Evolutionary conservation across 495 filamentous ascomycete genomes (phyloP).

Genomic region (Neohortaea acidophila): DNA sequence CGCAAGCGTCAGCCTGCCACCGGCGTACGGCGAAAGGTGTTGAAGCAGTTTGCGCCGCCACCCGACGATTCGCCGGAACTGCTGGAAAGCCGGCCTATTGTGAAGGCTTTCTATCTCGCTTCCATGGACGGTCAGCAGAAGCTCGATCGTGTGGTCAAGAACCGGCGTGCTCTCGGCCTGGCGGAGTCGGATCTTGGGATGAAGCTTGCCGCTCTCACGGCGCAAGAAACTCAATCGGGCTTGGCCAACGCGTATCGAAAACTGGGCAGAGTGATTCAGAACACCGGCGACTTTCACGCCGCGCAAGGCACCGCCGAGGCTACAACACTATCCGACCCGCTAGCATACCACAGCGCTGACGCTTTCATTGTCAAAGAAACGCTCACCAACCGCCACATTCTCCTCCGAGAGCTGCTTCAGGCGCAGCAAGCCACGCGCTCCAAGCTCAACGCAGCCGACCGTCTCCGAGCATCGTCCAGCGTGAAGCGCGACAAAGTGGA

Average conservation of each 20-base stretch:
- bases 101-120: constrained; percentile 91
- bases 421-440: constrained; percentile 67
- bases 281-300: constrained; percentile 87
- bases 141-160: constrained; percentile 84
- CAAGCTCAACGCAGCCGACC: constrained; percentile 70
- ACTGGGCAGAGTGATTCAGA: constrained; percentile 82
- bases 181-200: constrained; percentile 88
- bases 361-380: constrained; percentile 98
- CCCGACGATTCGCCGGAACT: constrained; percentile 95
- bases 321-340: constrained; percentile 81
- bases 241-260: constrained; percentile 84
- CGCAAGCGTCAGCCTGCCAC: constrained; percentile 95
- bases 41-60: constrained; percentile 97
- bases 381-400: constrained; percentile 92
- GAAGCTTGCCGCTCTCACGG: constrained; percentile 67
- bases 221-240: constrained; percentile 79
- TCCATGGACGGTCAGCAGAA: constrained; percentile 94
- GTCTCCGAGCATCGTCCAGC: constrained; percentile 66
- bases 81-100: constrained; percentile 69
- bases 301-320: constrained; percentile 95
- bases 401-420: constrained; percentile 85
- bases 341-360: constrained; percentile 89
- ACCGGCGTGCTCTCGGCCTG: constrained; percentile 75
- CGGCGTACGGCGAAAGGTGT: constrained; percentile 77
- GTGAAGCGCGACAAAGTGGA: constrained; percentile 90